Conservation (phyloP, 805 yeast genomes). For the Jamesozyma jinghongensis region DNA sequence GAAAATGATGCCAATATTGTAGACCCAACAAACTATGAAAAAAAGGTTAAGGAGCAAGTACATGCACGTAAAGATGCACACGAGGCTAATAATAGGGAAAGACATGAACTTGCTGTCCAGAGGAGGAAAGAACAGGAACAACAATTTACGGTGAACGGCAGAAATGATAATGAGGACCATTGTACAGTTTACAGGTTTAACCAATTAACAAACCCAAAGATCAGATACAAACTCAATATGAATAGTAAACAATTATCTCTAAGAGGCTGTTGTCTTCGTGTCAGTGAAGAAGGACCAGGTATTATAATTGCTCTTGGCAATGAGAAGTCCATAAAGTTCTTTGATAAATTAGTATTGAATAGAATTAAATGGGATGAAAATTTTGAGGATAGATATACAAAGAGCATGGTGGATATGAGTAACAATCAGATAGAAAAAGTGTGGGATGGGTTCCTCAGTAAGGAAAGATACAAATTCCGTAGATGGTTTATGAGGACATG, state of each 20-base stretch:
- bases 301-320: conserved; percentile 73
- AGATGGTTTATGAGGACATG: conserved; percentile 63
- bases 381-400: conserved; percentile 25
- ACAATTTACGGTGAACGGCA: too few relatives aligned
- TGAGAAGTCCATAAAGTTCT: conserved; percentile 49
- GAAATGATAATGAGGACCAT: neutral
- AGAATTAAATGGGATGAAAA: conserved; percentile 65
- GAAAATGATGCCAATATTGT: conserved; percentile 70
- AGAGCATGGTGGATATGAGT: conserved; percentile 31
- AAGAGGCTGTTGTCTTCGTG: conserved; percentile 50
- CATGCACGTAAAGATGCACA: conserved; percentile 53
- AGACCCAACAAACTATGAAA: conserved; percentile 85
- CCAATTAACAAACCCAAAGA: conserved; percentile 51
- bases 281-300: conserved; percentile 37
- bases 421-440: conserved; percentile 40
- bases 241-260: conserved; percentile 69
- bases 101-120: conserved; percentile 34
- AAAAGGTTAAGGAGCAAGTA: conserved; percentile 58
- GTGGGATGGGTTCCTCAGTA: conserved; percentile 61
- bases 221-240: conserved; percentile 63
- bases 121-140: conserved; percentile 4
- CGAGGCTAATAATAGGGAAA: conserved; percentile 45
- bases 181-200: conserved; percentile 50
- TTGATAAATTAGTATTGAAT: conserved; percentile 47
- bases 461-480: conserved; percentile 39